Conservation (phyloP, 352 stramenopile genomes). For the Nothophytophthora sp. region DNA sequence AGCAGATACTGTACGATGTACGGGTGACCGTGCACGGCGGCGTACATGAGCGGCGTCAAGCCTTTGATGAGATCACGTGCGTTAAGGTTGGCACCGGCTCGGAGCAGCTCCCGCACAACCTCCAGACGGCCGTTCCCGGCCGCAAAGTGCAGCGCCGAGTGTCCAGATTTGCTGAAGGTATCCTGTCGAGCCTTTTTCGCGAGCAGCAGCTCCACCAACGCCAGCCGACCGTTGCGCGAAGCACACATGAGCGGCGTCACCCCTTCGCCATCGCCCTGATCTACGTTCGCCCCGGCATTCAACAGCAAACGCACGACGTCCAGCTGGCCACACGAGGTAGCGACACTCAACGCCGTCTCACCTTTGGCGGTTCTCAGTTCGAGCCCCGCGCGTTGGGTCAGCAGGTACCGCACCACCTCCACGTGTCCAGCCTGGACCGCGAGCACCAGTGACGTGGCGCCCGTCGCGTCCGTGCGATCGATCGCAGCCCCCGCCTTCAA, state of each 20-base stretch:
- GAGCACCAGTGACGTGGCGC: conserved; percentile 25
- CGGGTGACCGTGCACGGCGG: conserved; percentile 13
- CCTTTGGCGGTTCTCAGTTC: conserved; percentile 13
- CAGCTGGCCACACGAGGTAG: conserved; percentile 15
- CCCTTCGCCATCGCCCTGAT: conserved; percentile 12
- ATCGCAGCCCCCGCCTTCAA: conserved; percentile 17
- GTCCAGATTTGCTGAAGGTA: conserved; percentile 4
- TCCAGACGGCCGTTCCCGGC: conserved; percentile 19
- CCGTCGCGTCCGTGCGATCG: conserved; percentile 7
- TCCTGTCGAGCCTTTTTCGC: conserved; percentile 12
- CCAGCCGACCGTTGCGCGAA: conserved; percentile 20
- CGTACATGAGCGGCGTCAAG: conserved; percentile 28
- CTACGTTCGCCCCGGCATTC: conserved; percentile 9
- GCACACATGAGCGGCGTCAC: conserved; percentile 30
- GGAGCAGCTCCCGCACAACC: conserved; percentile 18
- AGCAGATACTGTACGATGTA: conserved; percentile 25
- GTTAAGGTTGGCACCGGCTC: conserved; percentile 14
- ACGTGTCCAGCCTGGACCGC: conserved; percentile 13
- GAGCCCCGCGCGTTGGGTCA: conserved; percentile 7
- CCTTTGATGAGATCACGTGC: conserved; percentile 11
- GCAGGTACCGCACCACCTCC: conserved; percentile 10
- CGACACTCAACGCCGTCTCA: conserved; percentile 22
- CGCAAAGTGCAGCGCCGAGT: conserved; percentile 22
- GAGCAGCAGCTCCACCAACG: conserved; percentile 17
- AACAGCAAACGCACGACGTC: conserved; percentile 14